Base-by-base conservation (phyloP, 495 filamentous ascomycete species). In the Xylaria scruposa region DNA sequence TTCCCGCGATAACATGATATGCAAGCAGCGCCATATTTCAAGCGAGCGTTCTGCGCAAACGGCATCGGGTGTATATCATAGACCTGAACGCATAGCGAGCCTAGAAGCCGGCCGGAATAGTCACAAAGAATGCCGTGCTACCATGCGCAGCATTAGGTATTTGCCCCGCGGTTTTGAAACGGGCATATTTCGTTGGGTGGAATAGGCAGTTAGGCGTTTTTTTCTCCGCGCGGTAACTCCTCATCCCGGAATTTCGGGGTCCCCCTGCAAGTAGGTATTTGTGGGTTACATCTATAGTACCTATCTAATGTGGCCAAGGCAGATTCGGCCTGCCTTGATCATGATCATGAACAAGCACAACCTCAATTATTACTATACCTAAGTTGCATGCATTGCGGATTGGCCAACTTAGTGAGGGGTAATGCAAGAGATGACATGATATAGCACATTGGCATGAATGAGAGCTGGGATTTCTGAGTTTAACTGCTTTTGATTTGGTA, bases 151-250 rank as follows among this genome's bases (percentile, higher is more conserved):
- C 56, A 36, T 36, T 9, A n/a, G n/a, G n/a, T n/a, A 21, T 0
- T 26, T 38, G 51, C 63, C 42, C 63, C 63, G 46, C 63, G 42
- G 29, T 4, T 38, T 36, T 66, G 63, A 66, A 66, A 66, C 46
- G 44, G 44, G 56, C 56, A 31, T 19, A 31, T 38, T 38, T 33
- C 10, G 21, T 26, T 54, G 10, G 24, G 5, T 21, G 51, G 51
- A 17, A 17, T 59, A 3, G 5, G 33, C 5, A 24, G 59, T 21
- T 62, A 42, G 59, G 59, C 56, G 31, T 59, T 59, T 59, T 33
- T 42, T 19, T 42, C 36, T 68, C 54, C n/a, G 42, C n/a, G 42
- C 67, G 67, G 56, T 13, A 36, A 1, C 31, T 40, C 42, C 38
- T 21, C 26, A 29, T 46, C 31, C 67, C 67, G 67, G 38, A 42